phyloP scores from a whole-genome alignment of 768 basidiomycete genomes.

The Tricholoma bakamatsutake region DNA sequence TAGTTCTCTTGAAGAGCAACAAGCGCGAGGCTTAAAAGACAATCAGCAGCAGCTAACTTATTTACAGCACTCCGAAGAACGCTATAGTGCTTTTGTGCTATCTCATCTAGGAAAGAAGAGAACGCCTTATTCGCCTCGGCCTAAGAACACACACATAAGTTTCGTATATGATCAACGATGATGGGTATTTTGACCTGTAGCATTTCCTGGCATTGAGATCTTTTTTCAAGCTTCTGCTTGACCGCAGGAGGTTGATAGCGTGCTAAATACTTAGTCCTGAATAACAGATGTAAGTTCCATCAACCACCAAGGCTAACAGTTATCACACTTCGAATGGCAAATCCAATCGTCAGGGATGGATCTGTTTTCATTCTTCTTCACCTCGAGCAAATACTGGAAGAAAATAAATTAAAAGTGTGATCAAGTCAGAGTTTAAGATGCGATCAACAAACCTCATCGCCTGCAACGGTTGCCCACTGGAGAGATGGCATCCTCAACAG shows the following conservation, averaged over 20 bases:
- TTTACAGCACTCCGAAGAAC: constrained; percentile 70
- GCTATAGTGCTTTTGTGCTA: constrained; percentile 61
- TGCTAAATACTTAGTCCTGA: constrained; percentile 65
- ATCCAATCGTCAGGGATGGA: constrained; percentile 54
- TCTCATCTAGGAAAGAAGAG: constrained; percentile 61
- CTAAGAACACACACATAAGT: constrained; percentile 16
- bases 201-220: constrained; percentile 68
- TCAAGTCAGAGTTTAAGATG: neutral
- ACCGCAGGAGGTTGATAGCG: constrained; percentile 77
- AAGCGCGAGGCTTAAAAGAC: constrained; percentile 76
- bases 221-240: constrained; percentile 56
- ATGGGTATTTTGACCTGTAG: constrained; percentile 35
- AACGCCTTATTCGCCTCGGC: constrained; percentile 64
- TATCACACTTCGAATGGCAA: constrained; percentile 56
- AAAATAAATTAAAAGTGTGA: neutral
- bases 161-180: neutral
- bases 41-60: constrained; percentile 81
- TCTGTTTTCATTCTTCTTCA: constrained; percentile 53
- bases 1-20: constrained; percentile 76
- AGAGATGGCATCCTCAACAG: constrained; percentile 66
- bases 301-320: neutral
- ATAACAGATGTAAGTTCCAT: neutral
- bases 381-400: constrained; percentile 70
- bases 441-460: constrained; percentile 55
- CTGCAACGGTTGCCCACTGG: constrained; percentile 58